Conservation (phyloP, 2,329 filamentous ascomycete genomes). For the Hypoxylon sp. region DNA sequence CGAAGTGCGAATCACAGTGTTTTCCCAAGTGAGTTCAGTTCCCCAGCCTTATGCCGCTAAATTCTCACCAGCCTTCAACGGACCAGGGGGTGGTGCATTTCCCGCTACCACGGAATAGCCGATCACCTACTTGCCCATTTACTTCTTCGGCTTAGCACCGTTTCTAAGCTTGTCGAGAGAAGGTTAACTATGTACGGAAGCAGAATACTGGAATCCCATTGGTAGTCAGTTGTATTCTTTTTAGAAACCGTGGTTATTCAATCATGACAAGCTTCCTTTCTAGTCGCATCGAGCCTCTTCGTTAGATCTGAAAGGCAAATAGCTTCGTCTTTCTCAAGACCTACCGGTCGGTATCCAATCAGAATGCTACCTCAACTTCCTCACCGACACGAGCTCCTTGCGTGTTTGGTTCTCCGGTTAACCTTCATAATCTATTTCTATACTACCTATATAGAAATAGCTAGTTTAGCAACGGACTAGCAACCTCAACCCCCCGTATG, state of each 20-base stretch:
- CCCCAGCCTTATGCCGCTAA: slow-evolving; percentile 39
- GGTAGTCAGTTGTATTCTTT: slow-evolving; percentile 26
- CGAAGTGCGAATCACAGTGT: slow-evolving; percentile 21
- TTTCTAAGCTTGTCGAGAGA: slow-evolving; percentile 27
- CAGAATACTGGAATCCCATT: slow-evolving; percentile 23
- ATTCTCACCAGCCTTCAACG: slow-evolving; percentile 27
- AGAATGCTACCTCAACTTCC: slow-evolving; percentile 5
- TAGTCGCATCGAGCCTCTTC: slow-evolving; percentile 11
- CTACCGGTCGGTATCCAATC: slow-evolving; percentile 24
- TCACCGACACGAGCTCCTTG: slow-evolving; percentile 16
- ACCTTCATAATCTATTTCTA: slow-evolving; percentile 34
- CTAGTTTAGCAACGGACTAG: slow-evolving; percentile 22
- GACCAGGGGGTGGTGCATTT: slow-evolving; percentile 1
- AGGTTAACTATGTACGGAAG: slow-evolving; percentile 14
- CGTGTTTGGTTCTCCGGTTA: neutral
- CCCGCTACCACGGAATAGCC: slow-evolving; percentile 35
- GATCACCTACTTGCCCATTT: slow-evolving; percentile 20
- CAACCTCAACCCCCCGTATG: slow-evolving; percentile 24
- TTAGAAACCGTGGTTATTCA: slow-evolving; percentile 24
- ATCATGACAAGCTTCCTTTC: slow-evolving; percentile 35
- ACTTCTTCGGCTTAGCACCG: slow-evolving; percentile 8
- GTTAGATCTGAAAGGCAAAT: slow-evolving; percentile 5
- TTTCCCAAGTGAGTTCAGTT: slow-evolving; percentile 15
- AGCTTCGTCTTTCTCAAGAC: slow-evolving; percentile 15
- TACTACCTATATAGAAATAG: slow-evolving; percentile 14